Base-by-base conservation (phyloP, 257 asterid genomes). In the Rubia yunnanensis region DNA sequence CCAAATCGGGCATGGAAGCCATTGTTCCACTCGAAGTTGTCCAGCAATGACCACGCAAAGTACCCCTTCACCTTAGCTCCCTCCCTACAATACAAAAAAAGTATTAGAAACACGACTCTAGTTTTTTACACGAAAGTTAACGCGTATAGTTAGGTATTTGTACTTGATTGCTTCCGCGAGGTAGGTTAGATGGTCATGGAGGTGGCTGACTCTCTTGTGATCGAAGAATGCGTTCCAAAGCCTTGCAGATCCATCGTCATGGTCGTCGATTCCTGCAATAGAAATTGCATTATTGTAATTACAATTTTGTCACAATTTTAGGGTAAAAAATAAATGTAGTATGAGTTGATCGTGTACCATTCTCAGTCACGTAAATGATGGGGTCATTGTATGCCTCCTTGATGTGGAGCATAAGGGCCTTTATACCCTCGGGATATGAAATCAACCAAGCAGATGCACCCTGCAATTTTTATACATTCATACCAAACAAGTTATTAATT, bases 41-140 rank as follows among this genome's bases (percentile, higher is more conserved):
- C 85, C 44, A 76, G 44, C 70, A 83, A 48, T 23, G 84, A 76
- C 88, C 86, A 83, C 0, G 58, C 63, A 15, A 83, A 78, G 49
- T 41, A 78, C 44, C 85, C 88, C 77, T 78, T 76, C 58, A 83
- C 81, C 53, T 80, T 79, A 34, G 59, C 85, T 30, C 76, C 79
- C 41, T 73, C 60, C 77, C 88, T 82, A 73, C 65, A 60, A 71
- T 2, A 23, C 11, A 52, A 22, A 17, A 27, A 13, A 0, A 52
- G 10, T 48, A 5, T 50, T 9, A 50, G 13, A 50, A 50, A 50
- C 20, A 15, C 23, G 54, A 18, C 54, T 48, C 23, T 15, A 2
- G 3, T 18, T 15, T n/a, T 38, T 38, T 0, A 38, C 13, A 0
- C 5, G 13, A 3, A 9, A 36, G 22, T 2, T 44, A 44, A 13